Conservation (phyloP, 345 rosid genomes). For the Mercurialis annua region DNA sequence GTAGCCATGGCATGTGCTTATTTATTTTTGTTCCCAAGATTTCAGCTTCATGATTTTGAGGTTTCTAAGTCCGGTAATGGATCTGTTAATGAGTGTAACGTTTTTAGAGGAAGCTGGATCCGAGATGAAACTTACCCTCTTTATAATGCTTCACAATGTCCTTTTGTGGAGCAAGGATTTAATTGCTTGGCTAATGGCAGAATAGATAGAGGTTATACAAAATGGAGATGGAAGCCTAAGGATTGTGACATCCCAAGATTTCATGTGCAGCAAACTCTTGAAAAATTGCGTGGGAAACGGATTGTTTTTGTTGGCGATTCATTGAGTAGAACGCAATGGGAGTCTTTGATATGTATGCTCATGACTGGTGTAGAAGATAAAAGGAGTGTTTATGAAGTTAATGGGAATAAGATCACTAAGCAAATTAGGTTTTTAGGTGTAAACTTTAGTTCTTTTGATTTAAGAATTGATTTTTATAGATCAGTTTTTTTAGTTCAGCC, state of each 20-base stretch:
- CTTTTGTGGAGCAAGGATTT: slow-evolving; percentile 61
- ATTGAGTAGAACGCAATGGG: slow-evolving; percentile 43
- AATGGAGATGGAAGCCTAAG: slow-evolving; percentile 74
- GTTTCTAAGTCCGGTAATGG: slow-evolving; percentile 23
- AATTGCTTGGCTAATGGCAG: slow-evolving; percentile 66
- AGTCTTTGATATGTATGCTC: slow-evolving; percentile 68
- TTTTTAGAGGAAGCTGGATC: slow-evolving; percentile 57
- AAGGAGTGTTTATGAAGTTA: slow-evolving; percentile 56
- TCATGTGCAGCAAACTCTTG: slow-evolving; percentile 20
- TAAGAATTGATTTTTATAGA: slow-evolving; percentile 59
- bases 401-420: slow-evolving; percentile 54
- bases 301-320: slow-evolving; percentile 51
- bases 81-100: slow-evolving; percentile 37
- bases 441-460: slow-evolving; percentile 42
- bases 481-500: slow-evolving; percentile 65
- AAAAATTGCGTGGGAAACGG: slow-evolving; percentile 32
- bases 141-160: slow-evolving; percentile 61
- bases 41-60: slow-evolving; percentile 29
- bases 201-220: slow-evolving; percentile 46
- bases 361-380: slow-evolving; percentile 66
- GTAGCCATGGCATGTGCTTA: slow-evolving; percentile 41
- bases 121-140: slow-evolving; percentile 57
- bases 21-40: slow-evolving; percentile 37
- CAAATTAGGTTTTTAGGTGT: slow-evolving; percentile 52
- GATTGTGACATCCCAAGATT: slow-evolving; percentile 59